Base-by-base conservation (phyloP, 2,329 filamentous ascomycete species). In the Shiraia sp. region DNA sequence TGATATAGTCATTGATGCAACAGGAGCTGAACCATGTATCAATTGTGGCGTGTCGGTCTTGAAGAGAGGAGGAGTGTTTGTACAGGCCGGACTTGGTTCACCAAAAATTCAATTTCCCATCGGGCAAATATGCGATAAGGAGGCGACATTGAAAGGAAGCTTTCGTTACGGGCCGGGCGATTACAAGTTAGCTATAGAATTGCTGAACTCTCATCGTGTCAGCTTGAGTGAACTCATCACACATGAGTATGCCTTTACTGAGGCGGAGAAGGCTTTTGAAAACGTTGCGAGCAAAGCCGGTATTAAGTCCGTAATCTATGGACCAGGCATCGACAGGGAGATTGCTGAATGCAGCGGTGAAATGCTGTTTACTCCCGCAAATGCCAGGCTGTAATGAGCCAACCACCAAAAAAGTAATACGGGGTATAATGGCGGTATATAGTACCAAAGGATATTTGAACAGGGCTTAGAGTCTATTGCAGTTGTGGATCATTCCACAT, bases 111-210 rank as follows among this genome's bases (percentile, higher is more conserved):
- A 35, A 2, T 59, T 62, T 35, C 59, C 55, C 7, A 49, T 61
- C 10, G 51, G 47, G 10, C 32, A 53, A 36, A 46, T 63, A 1
- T 63, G 57, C 46, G 51, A 51, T 17, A 62, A 63, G 32, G 61
- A 63, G 42, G 50, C 43, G 6, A 49, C 38, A 3, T 41, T 57
- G 32, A 61, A 57, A 25, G 55, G 53, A 5, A 59, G 52, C 33
- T 63, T 66, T 35, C 51, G 62, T 14, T 65, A 66, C 32, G 56
- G 55, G 1, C 52, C 59, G 14, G 61, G 58, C 4, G 57, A 60
- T 36, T 66, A 63, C 31, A 45, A 49, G 23, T 23, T 57, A 23
- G 51, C 47, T 4, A 47, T 59, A 3, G 42, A 51, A 15, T 27
- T 59, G 10, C 26, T 59, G 6, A 10, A 33, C 3, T 49, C 41